Evolutionary conservation across 768 basidiomycete genomes (phyloP).

Genomic region (Serendipita sp.): DNA sequence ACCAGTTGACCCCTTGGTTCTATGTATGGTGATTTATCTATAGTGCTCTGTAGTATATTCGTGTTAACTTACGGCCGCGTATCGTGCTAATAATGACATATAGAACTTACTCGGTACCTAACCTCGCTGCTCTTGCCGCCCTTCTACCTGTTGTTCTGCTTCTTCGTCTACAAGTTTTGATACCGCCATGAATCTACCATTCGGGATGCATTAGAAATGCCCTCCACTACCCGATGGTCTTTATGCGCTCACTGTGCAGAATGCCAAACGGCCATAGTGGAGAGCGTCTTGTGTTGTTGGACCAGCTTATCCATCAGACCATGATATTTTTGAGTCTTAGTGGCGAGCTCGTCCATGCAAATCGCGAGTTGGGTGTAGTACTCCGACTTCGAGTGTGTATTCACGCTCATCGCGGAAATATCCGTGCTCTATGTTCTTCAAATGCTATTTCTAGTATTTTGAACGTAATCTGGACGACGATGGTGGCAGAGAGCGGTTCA

Average conservation of each 20-base stretch:
- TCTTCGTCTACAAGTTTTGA: conserved; percentile 2
- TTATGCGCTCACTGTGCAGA: neutral
- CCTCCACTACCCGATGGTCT: neutral
- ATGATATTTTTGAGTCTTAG: neutral
- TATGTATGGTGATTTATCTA: neutral
- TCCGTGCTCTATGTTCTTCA: neutral
- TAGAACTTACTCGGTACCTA: too few species aligned
- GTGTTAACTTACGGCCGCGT: neutral
- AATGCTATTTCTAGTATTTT: neutral
- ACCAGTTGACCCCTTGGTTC: neutral
- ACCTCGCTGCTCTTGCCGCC: too few species aligned
- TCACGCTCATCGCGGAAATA: neutral
- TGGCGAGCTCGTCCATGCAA: neutral
- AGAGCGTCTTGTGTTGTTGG: conserved; percentile 2
- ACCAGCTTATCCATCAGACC: neutral
- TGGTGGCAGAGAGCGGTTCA: neutral
- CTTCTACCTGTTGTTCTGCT: conserved; percentile 2
- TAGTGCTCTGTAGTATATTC: neutral
- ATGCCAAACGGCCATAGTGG: conserved; percentile 5
- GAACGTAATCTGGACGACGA: neutral
- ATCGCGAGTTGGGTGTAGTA: conserved; percentile 4
- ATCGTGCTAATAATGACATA: neutral
- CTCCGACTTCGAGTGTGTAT: neutral
- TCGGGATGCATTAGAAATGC: neutral
- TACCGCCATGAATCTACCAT: conserved; percentile 1